Percentiles rank a stretch among this genome's conserved stretches.
Conservation (phyloP, 2,329 filamentous ascomycete genomes). For the Arthrobotrys entomopaga region DNA sequence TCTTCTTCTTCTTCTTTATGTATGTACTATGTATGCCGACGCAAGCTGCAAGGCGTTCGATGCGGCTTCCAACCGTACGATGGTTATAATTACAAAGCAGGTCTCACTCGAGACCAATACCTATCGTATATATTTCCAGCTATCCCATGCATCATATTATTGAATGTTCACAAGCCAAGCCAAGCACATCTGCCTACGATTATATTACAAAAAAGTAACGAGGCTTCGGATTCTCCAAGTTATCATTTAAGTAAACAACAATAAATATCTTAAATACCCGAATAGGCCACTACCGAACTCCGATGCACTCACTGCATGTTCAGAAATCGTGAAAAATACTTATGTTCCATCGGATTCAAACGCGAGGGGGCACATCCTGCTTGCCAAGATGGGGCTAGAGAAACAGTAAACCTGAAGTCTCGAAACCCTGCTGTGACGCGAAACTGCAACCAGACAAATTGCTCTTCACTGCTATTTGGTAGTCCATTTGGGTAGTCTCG, state of each 20-base stretch:
- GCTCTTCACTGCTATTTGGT: neutral
- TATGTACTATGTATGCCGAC: no score
- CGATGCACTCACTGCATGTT: neutral
- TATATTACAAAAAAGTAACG: neutral
- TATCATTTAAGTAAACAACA: no score
- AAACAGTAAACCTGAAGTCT: neutral
- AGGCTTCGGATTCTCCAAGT: neutral
- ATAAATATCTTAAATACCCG: neutral
- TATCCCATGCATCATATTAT: no score
- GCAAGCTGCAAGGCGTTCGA: no score
- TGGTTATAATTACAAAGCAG: no score
- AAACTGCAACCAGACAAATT: conserved; percentile 7
- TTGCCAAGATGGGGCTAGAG: conserved; percentile 1
- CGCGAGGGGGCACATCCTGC: neutral
- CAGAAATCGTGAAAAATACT: neutral
- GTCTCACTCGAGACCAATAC: no score
- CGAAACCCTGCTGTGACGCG: conserved; percentile 22
- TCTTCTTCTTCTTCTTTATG: no score
- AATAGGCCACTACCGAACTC: neutral
- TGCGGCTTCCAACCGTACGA: no score
- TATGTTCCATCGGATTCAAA: neutral
- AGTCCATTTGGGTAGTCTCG: neutral
- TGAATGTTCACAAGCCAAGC: no score
- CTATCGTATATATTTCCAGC: no score
- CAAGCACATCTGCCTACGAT: no score